Conservation (phyloP, 73 alveolate genomes). For the Effrenium voratum region DNA sequence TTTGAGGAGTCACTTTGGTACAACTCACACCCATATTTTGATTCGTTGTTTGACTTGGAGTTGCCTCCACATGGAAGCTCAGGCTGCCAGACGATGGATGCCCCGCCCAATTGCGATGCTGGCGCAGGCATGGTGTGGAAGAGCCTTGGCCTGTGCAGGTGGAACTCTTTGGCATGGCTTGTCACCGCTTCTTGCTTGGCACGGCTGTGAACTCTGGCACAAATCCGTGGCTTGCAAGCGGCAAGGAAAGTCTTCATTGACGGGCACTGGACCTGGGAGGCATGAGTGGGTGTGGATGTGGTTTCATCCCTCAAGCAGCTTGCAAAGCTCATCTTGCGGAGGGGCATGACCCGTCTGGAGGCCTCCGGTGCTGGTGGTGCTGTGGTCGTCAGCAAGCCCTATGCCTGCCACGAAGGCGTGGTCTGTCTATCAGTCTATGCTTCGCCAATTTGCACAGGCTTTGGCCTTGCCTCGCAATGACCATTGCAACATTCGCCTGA, state of each 20-base stretch:
- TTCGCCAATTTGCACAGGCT: neutral
- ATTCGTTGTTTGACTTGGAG: neutral
- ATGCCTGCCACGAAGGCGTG: constrained; percentile 42
- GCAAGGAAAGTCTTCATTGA: constrained; percentile 37
- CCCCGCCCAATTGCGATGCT: constrained; percentile 61
- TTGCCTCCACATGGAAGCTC: neutral
- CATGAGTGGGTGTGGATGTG: neutral
- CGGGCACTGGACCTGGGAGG: constrained; percentile 88
- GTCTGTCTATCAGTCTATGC: neutral
- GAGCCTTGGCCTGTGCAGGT: neutral
- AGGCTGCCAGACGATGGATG: constrained; percentile 74
- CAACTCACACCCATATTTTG: neutral
- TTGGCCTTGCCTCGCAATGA: neutral
- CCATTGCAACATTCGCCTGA: neutral
- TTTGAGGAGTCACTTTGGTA: too few species aligned
- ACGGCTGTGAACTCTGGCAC: neutral
- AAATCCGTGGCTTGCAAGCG: neutral
- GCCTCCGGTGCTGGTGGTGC: constrained; percentile 42
- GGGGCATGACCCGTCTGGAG: neutral
- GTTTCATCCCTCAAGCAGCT: neutral
- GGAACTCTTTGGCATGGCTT: neutral
- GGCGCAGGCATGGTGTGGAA: constrained; percentile 77
- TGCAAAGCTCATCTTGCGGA: neutral
- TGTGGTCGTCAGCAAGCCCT: constrained; percentile 22
- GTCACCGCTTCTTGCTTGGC: neutral